Evolutionary conservation across 495 filamentous ascomycete species (phyloP), one percentile per base, ranked within the genome.

Genomic region (Penicillium coprophilum): DNA sequence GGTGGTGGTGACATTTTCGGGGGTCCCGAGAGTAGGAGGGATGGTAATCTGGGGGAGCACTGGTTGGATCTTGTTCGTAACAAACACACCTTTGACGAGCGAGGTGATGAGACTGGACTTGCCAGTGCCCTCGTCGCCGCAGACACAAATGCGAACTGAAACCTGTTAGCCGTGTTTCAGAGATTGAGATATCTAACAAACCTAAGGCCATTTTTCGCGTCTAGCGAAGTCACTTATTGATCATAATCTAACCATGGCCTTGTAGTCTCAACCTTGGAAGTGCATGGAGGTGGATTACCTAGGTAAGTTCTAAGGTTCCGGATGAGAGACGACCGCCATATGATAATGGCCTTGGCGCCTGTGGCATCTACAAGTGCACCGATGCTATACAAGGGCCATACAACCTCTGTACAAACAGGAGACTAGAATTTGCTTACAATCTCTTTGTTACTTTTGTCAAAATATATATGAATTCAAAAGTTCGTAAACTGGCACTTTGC

Each of bases 11-110:
- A 97, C 89, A 85, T 95, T 95, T 66, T 96, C 91, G 15, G 91
- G 91, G 5, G 90, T 94, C 58, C 89, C 90, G 56, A 90, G 86
- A 58, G 80, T 90, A 9, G 92, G 91, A 43, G 92, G 92, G 28
- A 98, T 89, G 10, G 91, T 97, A 55, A 97, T 92, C 64, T 91
- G 90, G 28, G 95, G 94, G 4, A 98, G 86, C 52, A 96, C 87
- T 11, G 92, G 85, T 71, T 96, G 92, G 60, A 98, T 96, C 77
- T 93, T 96, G 74, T 87, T 87, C 32, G 87, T 87, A 57, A 97
- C 88, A 67, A 97, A 97, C 60, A 90, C 86, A 69, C 96, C 93
- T 69, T 97, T 97, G 59, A 98, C 93, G 12, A 97, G 79, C 30
- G 76, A 77, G 51, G 80, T 79, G 55, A 80, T 78, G 32, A 82